phyloP scores from a whole-genome alignment of 441 rosid genomes.

The Corymbia citriodora region DNA sequence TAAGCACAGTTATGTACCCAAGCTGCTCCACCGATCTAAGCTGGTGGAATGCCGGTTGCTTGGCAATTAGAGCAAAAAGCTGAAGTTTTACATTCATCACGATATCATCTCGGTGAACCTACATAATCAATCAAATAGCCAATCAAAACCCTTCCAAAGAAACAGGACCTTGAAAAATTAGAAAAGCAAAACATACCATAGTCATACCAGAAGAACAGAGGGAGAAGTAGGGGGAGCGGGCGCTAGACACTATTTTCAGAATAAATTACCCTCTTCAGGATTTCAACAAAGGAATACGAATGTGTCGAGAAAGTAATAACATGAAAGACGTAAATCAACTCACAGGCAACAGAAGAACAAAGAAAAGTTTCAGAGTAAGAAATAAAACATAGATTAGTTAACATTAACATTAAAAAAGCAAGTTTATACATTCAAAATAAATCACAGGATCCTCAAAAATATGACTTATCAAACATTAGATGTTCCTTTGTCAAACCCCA shows the following conservation, averaged over 20 bases:
- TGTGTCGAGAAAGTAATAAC: background rate
- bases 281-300: background rate
- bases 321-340: background rate
- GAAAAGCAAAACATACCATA: background rate
- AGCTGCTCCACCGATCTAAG: constrained; percentile 94
- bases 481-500: background rate
- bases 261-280: background rate
- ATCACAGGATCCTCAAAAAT: background rate
- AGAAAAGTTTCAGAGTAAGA: background rate
- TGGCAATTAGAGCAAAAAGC: constrained; percentile 68
- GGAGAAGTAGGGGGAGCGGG: background rate
- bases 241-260: background rate
- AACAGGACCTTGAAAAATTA: background rate
- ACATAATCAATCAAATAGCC: background rate
- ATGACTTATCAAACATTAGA: background rate
- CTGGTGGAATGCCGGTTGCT: constrained; percentile 89
- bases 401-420: background rate
- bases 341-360: background rate
- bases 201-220: background rate
- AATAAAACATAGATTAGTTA: background rate
- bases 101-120: constrained; percentile 74
- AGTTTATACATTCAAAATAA: background rate
- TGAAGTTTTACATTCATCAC: constrained; percentile 68
- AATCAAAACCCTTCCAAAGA: background rate
- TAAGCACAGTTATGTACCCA: constrained; percentile 70